Conservation (phyloP, 345 rosid genomes). For the Hibiscus tridactylites region DNA sequence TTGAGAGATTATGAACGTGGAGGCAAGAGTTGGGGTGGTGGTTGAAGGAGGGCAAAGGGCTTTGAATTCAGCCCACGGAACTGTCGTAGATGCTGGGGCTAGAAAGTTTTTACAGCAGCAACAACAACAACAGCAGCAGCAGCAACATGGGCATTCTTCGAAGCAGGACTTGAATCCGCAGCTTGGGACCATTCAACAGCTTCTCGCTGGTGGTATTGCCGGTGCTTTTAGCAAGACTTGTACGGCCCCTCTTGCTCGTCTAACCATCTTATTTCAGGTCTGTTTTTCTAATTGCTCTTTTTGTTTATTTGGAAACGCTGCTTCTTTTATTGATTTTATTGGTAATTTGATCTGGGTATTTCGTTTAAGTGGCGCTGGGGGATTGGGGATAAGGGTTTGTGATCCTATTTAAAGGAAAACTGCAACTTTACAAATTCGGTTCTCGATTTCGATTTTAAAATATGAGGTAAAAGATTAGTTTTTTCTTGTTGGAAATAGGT, state of each 20-base stretch:
- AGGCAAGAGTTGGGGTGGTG: conserved; percentile 74
- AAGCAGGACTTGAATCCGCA: conserved; percentile 31
- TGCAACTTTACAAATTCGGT: not conserved
- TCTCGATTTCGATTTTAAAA: not conserved
- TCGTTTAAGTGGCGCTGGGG: not conserved
- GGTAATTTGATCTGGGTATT: not conserved
- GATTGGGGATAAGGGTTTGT: not conserved
- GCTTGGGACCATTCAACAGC: conserved; percentile 44
- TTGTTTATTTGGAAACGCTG: not conserved
- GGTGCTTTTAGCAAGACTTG: conserved; percentile 98
- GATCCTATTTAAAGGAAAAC: not conserved
- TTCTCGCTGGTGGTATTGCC: conserved; percentile 84
- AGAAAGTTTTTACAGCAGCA: conserved; percentile 49
- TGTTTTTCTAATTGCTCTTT: not conserved
- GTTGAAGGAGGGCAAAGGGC: conserved; percentile 67
- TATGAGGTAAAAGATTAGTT: not conserved
- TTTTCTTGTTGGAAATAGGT: not conserved
- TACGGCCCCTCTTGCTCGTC: conserved; percentile 95
- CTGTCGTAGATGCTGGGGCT: conserved; percentile 50
- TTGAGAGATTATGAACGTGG: conserved; percentile 33
- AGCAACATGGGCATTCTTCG: conserved; percentile 8
- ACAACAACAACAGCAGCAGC: not conserved
- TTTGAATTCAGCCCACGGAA: conserved; percentile 48
- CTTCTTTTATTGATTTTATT: not conserved
- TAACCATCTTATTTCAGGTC: conserved; percentile 94